Percentiles rank a stretch among this genome's conserved stretches.
phyloP scores from a whole-genome alignment of 1,284 basidiomycete species.

The Mycena citricolor region DNA sequence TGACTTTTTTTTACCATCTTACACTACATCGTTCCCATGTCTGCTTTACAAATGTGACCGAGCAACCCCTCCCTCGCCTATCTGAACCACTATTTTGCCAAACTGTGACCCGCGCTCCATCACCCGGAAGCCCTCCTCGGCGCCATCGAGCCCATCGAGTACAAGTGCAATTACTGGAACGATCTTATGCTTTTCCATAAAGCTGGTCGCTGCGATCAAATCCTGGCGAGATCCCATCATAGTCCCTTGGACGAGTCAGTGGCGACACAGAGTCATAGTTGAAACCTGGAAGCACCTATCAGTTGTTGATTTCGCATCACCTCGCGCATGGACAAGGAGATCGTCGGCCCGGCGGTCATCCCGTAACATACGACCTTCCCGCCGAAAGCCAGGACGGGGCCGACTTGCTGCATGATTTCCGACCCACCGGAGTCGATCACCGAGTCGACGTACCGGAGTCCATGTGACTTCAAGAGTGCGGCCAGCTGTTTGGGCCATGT shows the following conservation, averaged over 20 bases:
- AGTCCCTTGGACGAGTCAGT: slow-evolving; percentile 47
- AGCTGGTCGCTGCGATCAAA: slow-evolving; percentile 69
- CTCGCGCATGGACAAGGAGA: slow-evolving; percentile 69
- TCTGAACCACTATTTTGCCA: slow-evolving; percentile 70
- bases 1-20: too few species aligned
- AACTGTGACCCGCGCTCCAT: slow-evolving; percentile 66
- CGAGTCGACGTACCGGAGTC: slow-evolving; percentile 48
- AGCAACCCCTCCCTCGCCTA: slow-evolving; percentile 22
- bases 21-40: too few species aligned
- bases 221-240: slow-evolving; percentile 86
- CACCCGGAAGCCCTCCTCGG: slow-evolving; percentile 71
- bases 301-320: slow-evolving; percentile 78
- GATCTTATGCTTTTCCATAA: slow-evolving; percentile 68
- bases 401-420: slow-evolving; percentile 62
- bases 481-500: slow-evolving; percentile 65
- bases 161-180: slow-evolving; percentile 76
- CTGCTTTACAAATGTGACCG: too few species aligned
- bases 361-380: slow-evolving; percentile 77
- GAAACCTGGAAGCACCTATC: slow-evolving; percentile 49
- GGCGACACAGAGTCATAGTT: too few species aligned
- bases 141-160: slow-evolving; percentile 65
- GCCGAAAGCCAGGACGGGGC: slow-evolving; percentile 63
- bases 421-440: slow-evolving; percentile 84
- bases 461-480: slow-evolving; percentile 46
- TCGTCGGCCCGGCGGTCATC: slow-evolving; percentile 53